Evolutionary conservation across 202 grass and related monocot genomes (phyloP).

Genomic region (Setaria italica): DNA sequence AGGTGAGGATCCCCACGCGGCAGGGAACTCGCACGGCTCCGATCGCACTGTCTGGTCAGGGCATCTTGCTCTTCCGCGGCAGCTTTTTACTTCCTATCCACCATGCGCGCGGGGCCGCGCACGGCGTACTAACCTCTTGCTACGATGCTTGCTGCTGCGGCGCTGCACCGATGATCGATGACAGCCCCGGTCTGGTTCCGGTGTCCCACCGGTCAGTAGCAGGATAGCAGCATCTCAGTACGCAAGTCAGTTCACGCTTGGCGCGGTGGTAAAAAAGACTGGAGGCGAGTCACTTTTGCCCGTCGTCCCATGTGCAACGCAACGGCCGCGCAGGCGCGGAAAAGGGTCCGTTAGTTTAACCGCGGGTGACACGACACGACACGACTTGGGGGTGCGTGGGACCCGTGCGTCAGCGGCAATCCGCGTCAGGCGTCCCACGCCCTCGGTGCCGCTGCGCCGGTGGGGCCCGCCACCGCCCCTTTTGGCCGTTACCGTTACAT

Average conservation of each 20-base stretch:
- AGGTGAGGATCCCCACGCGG: conserved; percentile 28
- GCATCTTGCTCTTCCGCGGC: conserved; percentile 27
- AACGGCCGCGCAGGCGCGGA: not conserved
- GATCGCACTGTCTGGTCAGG: conserved; percentile 28
- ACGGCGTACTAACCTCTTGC: not conserved
- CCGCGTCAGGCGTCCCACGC: no score
- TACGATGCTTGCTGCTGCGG: no score
- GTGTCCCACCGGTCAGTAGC: not conserved
- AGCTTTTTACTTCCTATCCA: conserved; percentile 41
- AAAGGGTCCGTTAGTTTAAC: conserved; percentile 17
- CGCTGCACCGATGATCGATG: not conserved
- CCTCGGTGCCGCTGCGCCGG: conserved; percentile 25
- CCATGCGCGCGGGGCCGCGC: conserved; percentile 7
- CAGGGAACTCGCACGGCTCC: not conserved
- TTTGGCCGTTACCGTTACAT: conserved; percentile 55
- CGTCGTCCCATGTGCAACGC: conserved; percentile 30
- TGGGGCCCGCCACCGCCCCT: not conserved
- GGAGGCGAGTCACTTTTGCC: not conserved
- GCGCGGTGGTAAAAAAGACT: not conserved
- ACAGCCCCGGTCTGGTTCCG: rapidly evolving
- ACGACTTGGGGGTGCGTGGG: not conserved
- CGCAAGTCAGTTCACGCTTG: not conserved
- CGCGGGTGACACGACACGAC: conserved; percentile 49
- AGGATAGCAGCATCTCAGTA: rapidly evolving
- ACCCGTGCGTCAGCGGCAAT: not conserved